Percentiles rank a stretch among this genome's conserved stretches.
These are phyloP conservation scores for Xylaria sp. DNA, from an alignment of 2,329 filamentous ascomycete genomes.

Conservation along the genomic window DNA sequence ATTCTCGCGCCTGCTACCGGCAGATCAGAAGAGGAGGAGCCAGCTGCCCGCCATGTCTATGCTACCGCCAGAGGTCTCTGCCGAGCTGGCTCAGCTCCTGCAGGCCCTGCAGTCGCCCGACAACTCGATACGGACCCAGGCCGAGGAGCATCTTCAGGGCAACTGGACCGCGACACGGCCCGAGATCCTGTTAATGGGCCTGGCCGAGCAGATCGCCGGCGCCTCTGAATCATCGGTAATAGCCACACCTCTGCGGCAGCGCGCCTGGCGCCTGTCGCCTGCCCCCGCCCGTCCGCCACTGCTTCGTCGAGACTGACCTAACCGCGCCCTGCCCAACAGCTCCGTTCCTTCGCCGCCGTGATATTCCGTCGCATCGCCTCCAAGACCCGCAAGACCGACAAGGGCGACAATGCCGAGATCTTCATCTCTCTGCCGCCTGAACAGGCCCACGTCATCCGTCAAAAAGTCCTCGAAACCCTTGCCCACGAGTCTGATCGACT, in stretches of 20 bases:
- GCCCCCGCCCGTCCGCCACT: neutral
- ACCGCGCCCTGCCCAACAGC: conserved; percentile 55
- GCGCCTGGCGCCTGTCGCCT: neutral
- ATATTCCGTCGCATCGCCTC: conserved; percentile 93
- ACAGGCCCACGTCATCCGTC: conserved; percentile 78
- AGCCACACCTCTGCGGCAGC: neutral
- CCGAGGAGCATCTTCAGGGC: conserved; percentile 87
- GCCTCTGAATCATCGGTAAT: conserved; percentile 74
- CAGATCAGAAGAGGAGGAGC: conserved; percentile 16
- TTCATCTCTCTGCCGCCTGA: conserved; percentile 80
- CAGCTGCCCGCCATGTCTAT: conserved; percentile 70
- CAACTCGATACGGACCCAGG: conserved; percentile 82
- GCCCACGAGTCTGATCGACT: conserved; percentile 72
- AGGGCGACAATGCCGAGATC: conserved; percentile 76
- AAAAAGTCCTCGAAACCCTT: conserved; percentile 81
- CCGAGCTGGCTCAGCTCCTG: conserved; percentile 84
- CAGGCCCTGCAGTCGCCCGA: conserved; percentile 88
- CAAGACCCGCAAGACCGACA: conserved; percentile 79
- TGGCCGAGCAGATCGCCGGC: conserved; percentile 87
- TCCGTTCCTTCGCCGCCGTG: conserved; percentile 88
- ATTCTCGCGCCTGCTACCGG: neutral
- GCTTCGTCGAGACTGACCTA: conserved; percentile 5
- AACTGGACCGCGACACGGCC: conserved; percentile 86
- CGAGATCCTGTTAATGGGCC: conserved; percentile 88
- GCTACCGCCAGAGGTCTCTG: conserved; percentile 81